Evolutionary conservation across 768 basidiomycete species (phyloP).

Genomic region (Tulasnella sp.): DNA sequence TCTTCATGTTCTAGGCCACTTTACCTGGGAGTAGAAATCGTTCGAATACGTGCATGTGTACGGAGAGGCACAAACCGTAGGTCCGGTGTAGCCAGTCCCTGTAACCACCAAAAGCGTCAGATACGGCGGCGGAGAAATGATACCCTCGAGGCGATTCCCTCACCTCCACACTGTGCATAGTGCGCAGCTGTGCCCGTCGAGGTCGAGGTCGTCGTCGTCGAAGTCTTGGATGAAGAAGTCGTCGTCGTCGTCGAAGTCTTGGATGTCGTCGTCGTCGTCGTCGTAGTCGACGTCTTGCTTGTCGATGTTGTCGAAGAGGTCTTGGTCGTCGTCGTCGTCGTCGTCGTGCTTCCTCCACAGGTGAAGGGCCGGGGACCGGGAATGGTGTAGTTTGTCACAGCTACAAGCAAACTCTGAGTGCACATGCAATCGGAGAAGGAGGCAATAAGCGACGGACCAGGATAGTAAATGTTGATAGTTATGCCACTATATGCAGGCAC

Average conservation of each 20-base stretch:
- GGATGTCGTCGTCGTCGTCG: neutral
- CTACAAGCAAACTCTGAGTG: neutral
- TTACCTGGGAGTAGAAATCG: neutral
- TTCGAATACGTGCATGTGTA: neutral
- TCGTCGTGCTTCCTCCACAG: neutral
- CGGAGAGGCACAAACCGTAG: neutral
- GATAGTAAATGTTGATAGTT: constrained; percentile 24
- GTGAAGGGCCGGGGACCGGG: constrained; percentile 24
- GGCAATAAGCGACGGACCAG: neutral
- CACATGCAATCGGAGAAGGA: neutral
- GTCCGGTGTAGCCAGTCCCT: neutral
- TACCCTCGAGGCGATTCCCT: neutral
- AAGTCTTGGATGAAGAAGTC: neutral
- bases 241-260: neutral
- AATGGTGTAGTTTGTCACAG: constrained; percentile 25
- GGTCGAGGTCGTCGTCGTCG: neutral
- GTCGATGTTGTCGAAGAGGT: constrained; percentile 14
- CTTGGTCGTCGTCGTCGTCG: neutral
- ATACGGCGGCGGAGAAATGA: neutral
- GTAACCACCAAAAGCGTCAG: neutral
- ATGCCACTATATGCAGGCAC: constrained; percentile 3
- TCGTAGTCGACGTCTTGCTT: constrained; percentile 9
- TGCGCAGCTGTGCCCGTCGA: neutral
- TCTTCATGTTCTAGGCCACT: neutral
- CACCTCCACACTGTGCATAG: neutral